Conservation (phyloP, 768 basidiomycete genomes). For the Sporobolomyces phaffii region DNA sequence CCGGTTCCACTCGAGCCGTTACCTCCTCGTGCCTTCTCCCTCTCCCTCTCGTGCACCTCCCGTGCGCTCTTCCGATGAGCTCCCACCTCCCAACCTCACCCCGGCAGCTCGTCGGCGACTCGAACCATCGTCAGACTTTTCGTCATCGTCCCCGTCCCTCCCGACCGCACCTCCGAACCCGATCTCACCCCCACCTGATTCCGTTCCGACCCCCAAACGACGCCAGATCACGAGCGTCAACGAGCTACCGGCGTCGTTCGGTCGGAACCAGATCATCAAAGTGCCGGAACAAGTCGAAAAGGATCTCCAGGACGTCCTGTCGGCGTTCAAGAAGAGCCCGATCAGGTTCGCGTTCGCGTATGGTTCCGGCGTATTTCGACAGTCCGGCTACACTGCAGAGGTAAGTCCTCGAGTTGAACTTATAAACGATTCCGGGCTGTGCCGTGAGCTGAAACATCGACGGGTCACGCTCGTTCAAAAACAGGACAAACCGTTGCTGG, state of each 20-base stretch:
- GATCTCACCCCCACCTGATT: conserved; percentile 13
- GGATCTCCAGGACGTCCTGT: conserved; percentile 66
- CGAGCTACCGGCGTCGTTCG: conserved; percentile 33
- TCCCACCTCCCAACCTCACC: conserved; percentile 5
- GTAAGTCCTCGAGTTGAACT: conserved; percentile 29
- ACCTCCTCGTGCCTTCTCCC: conserved; percentile 4
- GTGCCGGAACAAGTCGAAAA: conserved; percentile 26
- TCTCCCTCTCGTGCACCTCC: not conserved
- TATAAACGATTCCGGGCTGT: too few relatives aligned
- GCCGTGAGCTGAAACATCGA: too few relatives aligned
- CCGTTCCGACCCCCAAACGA: not conserved
- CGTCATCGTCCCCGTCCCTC: conserved; percentile 12
- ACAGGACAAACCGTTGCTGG: conserved; percentile 68
- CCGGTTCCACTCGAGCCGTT: not conserved
- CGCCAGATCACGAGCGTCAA: conserved; percentile 25
- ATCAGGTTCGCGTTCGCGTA: conserved; percentile 97
- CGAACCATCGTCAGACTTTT: not conserved
- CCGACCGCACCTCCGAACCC: not conserved
- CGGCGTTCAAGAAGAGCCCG: conserved; percentile 69
- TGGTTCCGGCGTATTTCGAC: conserved; percentile 90
- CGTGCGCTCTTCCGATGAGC: not conserved
- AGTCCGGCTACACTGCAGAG: conserved; percentile 61
- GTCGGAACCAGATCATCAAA: conserved; percentile 34
- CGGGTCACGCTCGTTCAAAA: too few relatives aligned
- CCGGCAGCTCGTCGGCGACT: conserved; percentile 14